Base-by-base conservation (phyloP, 768 basidiomycete species). In the Tylopilus sp. region DNA sequence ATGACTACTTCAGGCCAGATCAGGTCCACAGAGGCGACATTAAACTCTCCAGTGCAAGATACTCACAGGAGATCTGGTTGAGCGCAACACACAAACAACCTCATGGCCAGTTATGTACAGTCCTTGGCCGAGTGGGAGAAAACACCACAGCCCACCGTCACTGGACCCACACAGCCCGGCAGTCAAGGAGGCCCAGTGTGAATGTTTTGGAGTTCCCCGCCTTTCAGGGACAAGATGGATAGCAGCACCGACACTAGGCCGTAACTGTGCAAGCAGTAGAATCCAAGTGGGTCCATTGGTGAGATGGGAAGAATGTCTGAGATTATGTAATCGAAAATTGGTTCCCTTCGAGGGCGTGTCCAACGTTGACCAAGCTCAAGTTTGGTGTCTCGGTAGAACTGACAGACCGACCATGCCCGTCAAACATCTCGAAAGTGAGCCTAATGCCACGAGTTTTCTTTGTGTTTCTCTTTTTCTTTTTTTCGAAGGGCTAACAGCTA, bases 401-500 rank as follows among this genome's bases (percentile, higher is more conserved):
- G 53, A 57, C 54, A 36, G 52, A 52, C 33, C 17, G 45, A 58
- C 70, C 61, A 91, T 92, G 89, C 81, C 89, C 68, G 85, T 91
- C 70, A 91, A 90, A 66, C 82, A 90, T 67, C 76, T 92, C 46
- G 89, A 92, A 76, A 83, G 89, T 91, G 64, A 73, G 86, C 56
- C 13, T 6, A 16, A 48, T 22, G 22, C 4, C n/a, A 1, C 11
- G 5, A n/a, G 8, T 48, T 37, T 38, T 43, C 37, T 26, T 22
- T n/a, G n/a, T n/a, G n/a, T n/a, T n/a, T n/a, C n/a, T n/a, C n/a
- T n/a, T n/a, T n/a, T n/a, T n/a, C n/a, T 29, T 29, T 43, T 36
- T 36, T 36, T 36, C 9, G 6, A 3, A 10, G 21, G n/a, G 11
- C 12, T 9, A 30, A 29, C 6, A 16, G 41, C 11, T 16, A 46